Evolutionary conservation across 192 early-diverging fungal species (phyloP), one percentile per base, ranked within the genome.

Genomic region (Powellomyces hirtus): DNA sequence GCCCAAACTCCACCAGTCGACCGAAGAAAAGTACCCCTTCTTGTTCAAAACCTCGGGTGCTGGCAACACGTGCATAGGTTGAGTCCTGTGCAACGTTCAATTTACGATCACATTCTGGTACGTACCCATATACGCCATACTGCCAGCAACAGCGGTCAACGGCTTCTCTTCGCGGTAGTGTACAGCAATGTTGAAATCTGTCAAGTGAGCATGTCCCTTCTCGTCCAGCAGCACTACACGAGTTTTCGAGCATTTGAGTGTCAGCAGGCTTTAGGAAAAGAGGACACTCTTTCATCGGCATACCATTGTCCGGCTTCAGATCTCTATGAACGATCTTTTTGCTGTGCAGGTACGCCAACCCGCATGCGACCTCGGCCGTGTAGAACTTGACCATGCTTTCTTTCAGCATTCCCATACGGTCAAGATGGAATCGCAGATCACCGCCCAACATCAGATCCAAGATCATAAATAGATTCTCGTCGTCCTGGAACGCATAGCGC

Each of bases 111-210:
- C n/a, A n/a, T n/a, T n/a, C n/a, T n/a, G n/a, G n/a, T n/a, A 64
- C 38, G 10, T 77, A 83, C 81, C 81, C 94, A 98, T 97, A 65
- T 98, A 98, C 26, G 90, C 89, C 53, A 89, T 88, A 7, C 91
- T 94, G 24, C 96, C 96, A 10, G 96, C 93, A 4, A 89, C 87
- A 30, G 91, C 90, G 5, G 86, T 92, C 65, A 96, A 75, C 22
- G 86, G 86, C 53, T 87, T 88, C 8, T 82, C 78, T 6, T 77
- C 76, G 38, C 82, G 80, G 67, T 81, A 89, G 36, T 88, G 81
- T 14, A 90, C 91, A 10, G 95, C 95, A 75, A 98, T 94, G 77
- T 98, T 98, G 68, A 98, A 98, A 74, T 98, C 96, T 31, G 92
- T 94, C 73, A 98, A 72, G 61, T 91, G 91, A 14, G 88, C 91